Conservation (phyloP, 2,329 filamentous ascomycete species). For the Coniochaeta sp. region DNA sequence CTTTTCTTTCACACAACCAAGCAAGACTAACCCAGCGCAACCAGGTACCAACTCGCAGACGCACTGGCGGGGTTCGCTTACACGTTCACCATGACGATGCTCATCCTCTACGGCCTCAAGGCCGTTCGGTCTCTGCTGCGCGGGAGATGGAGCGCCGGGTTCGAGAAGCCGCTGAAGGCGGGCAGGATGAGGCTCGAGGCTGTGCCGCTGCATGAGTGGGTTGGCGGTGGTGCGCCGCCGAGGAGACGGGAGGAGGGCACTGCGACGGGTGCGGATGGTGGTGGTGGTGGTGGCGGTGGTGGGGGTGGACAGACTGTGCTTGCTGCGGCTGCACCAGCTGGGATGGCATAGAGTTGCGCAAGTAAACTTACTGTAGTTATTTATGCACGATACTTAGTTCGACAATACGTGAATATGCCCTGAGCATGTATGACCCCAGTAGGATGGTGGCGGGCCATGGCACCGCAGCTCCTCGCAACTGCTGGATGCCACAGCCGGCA, state of each 20-base stretch:
- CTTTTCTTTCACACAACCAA: neutral
- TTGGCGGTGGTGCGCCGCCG: neutral
- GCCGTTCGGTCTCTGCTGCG: neutral
- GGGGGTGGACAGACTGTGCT: neutral
- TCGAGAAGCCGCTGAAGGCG: neutral
- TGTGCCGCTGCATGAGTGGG: neutral
- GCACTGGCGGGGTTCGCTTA: constrained; percentile 7
- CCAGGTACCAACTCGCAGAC: constrained; percentile 9
- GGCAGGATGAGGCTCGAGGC: constrained; percentile 1
- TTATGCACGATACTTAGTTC: too few species aligned
- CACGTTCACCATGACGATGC: constrained; percentile 10
- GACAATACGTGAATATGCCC: too few species aligned
- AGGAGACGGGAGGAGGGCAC: neutral
- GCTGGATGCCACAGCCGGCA: neutral
- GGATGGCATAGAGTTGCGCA: neutral
- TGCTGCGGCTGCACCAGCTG: neutral
- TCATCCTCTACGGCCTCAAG: constrained; percentile 6
- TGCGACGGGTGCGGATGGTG: neutral
- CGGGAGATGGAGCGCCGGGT: neutral
- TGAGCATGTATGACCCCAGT: too few species aligned
- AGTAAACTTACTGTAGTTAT: neutral
- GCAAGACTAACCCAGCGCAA: neutral
- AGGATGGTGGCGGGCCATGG: neutral
- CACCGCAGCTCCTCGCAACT: neutral
- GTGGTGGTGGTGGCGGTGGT: too few species aligned